Base-by-base conservation (phyloP, 768 basidiomycete genomes). In the Cystofilobasidium ferigula region DNA sequence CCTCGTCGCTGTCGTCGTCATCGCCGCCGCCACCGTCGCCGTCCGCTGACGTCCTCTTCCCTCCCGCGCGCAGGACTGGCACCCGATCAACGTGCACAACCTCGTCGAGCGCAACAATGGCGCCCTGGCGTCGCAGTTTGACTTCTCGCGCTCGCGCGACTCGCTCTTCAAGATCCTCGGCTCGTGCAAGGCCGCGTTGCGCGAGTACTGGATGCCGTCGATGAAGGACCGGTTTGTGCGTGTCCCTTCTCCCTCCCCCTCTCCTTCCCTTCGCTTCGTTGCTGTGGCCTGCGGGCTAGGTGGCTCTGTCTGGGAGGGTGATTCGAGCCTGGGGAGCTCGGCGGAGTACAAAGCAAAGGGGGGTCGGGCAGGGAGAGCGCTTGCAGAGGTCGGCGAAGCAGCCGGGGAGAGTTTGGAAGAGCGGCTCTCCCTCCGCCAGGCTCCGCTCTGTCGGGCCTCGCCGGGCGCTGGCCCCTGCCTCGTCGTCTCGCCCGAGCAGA, bases 161-260 rank as follows among this genome's bases (percentile, higher is more conserved):
- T 84, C 87, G 0, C 81, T 97, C 42, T 95, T 88, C 78, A 88
- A 94, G 76, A 88, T 94, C 72, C 86, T 92, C 45, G 97, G 91
- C 89, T 79, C 78, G 24, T 84, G 89, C 16, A 95, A 94, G 77
- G 81, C 85, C 5, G 83, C 90, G 66, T 82, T 90, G 36, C 85
- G 93, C 63, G 93, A 85, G 5, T 98, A 98, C 80, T 95, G 98
- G 74, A 92, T 93, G 28, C 93, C 95, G 80, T 13, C 24, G 2
- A 42, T 60, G 12, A 56, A 60, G n/a, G 64, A 66, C 48, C 59
- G 38, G 22, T 16, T 26, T 16, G 64, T 66, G 18, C 26, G 64
- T 66, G n/a, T 34, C 20, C 35, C 35, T 54, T 6, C 53, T 34
- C 5, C 53, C 26, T 28, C 14, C 53, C 20, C 53, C 28, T 26